Percentiles rank a stretch among this genome's conserved stretches.
These are phyloP conservation scores for Cryptococcus sp. DNA, from an alignment of 1,284 basidiomycete genomes.

Conservation along the genomic window DNA sequence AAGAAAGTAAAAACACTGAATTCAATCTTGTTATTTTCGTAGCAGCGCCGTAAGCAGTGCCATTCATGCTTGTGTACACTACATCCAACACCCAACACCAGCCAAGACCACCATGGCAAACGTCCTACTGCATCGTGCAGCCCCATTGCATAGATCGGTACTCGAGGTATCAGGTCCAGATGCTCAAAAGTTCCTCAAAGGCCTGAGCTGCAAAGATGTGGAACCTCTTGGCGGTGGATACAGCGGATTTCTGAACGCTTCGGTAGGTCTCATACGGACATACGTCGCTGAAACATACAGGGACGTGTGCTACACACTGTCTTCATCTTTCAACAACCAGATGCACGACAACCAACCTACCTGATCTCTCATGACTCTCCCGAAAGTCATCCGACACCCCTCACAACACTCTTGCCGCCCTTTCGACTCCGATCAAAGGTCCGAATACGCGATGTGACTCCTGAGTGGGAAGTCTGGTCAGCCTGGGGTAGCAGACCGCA, in stretches of 20 bases:
- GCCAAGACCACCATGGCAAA: slow-evolving; percentile 7
- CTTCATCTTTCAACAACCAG: slow-evolving; percentile 68
- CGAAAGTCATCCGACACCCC: slow-evolving; percentile 72
- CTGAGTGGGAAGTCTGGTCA: slow-evolving; percentile 75
- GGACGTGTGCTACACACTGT: slow-evolving; percentile 87
- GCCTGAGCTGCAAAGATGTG: slow-evolving; percentile 69
- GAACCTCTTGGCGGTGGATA: slow-evolving; percentile 63
- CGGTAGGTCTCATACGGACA: slow-evolving; percentile 58
- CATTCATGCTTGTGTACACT: not conserved
- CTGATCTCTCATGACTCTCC: slow-evolving; percentile 59
- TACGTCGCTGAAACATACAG: slow-evolving; percentile 53
- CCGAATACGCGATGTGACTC: slow-evolving; percentile 71
- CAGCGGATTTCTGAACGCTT: slow-evolving; percentile 81
- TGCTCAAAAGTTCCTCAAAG: slow-evolving; percentile 82
- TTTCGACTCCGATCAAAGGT: slow-evolving; percentile 90
- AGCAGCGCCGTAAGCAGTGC: not conserved
- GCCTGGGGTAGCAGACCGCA: slow-evolving; percentile 62
- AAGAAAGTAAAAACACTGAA: not conserved
- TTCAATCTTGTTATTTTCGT: not conserved
- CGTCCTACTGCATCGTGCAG: slow-evolving; percentile 51
- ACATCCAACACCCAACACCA: not conserved
- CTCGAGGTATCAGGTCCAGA: slow-evolving; percentile 80
- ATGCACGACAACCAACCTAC: slow-evolving; percentile 43
- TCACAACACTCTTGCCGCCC: slow-evolving; percentile 53
- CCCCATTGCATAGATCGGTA: slow-evolving; percentile 65